These are phyloP conservation scores for Trichoderma sp. DNA, from an alignment of 2,329 filamentous ascomycete genomes.

Conservation along the genomic window DNA sequence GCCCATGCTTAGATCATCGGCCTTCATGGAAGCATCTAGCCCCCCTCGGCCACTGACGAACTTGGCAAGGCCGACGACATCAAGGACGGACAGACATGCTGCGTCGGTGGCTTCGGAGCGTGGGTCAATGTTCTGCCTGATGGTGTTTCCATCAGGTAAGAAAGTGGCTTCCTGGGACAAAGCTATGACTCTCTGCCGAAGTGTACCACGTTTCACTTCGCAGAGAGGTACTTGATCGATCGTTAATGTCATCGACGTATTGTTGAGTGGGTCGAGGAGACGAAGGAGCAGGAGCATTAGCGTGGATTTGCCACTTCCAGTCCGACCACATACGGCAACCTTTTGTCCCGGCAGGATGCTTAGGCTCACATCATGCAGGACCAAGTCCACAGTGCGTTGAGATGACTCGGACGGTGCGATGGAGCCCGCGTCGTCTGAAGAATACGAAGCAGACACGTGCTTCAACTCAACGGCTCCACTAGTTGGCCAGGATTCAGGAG, in stretches of 20 bases:
- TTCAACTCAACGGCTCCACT: conserved; percentile 28
- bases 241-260: conserved; percentile 1
- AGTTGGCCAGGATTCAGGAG: conserved; percentile 28
- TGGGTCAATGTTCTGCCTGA: background rate
- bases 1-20: conserved; percentile 50
- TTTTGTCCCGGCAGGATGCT: background rate
- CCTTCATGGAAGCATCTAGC: conserved; percentile 4
- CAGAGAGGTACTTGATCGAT: conserved; percentile 43
- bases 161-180: conserved; percentile 53
- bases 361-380: background rate
- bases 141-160: conserved; percentile 34
- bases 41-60: no score
- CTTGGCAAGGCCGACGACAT: no score
- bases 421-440: conserved; percentile 25
- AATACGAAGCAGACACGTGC: conserved; percentile 32
- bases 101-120: background rate
- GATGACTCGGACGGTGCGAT: background rate
- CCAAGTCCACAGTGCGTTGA: background rate
- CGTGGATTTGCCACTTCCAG: conserved; percentile 43
- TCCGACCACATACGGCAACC: conserved; percentile 12
- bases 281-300: conserved; percentile 37
- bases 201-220: conserved; percentile 37
- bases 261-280: conserved; percentile 37
- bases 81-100: conserved; percentile 23
- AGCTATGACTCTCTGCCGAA: conserved; percentile 48